A percentile compares a stretch with the other conserved stretches of the same genome.
Conservation (phyloP, 257 asterid species). For the Linderniella brevidens region DNA sequence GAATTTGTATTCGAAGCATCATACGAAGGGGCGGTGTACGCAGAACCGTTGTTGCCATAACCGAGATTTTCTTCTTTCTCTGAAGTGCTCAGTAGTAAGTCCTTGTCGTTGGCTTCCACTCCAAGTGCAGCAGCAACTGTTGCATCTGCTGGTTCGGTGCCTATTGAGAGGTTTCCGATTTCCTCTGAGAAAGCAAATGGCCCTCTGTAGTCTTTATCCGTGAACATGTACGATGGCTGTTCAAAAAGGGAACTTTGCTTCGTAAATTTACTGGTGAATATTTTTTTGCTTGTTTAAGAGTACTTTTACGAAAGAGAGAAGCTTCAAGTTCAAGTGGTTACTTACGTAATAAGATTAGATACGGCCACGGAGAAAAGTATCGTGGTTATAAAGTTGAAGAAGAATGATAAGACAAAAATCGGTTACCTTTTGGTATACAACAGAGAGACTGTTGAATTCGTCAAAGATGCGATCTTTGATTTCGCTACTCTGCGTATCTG, state of each 20-base stretch:
- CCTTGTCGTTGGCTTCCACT: slow-evolving; percentile 86
- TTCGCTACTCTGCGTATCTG: slow-evolving; percentile 89
- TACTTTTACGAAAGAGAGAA: too few relatives aligned
- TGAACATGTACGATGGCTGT: slow-evolving; percentile 99
- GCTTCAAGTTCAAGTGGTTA: too few relatives aligned
- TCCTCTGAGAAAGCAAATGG: slow-evolving; percentile 93
- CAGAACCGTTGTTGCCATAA: slow-evolving; percentile 49
- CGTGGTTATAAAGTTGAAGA: too few relatives aligned
- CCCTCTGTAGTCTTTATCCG: slow-evolving; percentile 93
- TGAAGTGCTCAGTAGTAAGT: slow-evolving; percentile 62
- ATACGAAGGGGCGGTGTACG: slow-evolving; percentile 59
- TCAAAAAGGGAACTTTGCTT: slow-evolving; percentile 8
- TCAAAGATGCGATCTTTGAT: slow-evolving; percentile 96
- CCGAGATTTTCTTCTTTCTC: slow-evolving; percentile 70
- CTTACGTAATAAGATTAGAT: too few relatives aligned
- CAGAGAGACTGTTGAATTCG: slow-evolving; percentile 95
- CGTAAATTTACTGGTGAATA: too few relatives aligned
- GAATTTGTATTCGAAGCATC: slow-evolving; percentile 18
- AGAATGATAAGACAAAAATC: slow-evolving; percentile 7
- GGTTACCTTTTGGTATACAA: slow-evolving; percentile 83
- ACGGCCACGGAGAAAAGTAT: too few relatives aligned
- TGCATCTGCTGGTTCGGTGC: slow-evolving; percentile 40
- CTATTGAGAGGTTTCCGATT: slow-evolving; percentile 48
- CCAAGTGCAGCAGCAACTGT: slow-evolving; percentile 47
- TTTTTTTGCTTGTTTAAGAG: too few relatives aligned